A percentile compares a stretch with the other conserved stretches of the same genome.
These are phyloP conservation scores for Micractinium sp. DNA, from an alignment of 139 green algal species.

Conservation along the genomic window DNA sequence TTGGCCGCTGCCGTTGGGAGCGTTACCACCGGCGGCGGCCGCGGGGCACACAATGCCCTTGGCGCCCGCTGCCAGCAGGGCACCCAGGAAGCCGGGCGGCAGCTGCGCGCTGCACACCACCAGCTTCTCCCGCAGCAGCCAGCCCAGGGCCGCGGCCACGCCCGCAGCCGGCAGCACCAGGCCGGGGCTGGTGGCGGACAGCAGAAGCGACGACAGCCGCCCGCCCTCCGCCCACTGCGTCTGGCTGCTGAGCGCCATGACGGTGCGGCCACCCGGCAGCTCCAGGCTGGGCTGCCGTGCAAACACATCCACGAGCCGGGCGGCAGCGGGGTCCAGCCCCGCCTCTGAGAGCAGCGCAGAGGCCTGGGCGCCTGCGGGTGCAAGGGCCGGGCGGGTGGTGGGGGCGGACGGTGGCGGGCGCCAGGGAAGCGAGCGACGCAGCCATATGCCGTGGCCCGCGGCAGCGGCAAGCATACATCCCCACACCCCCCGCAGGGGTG, in stretches of 20 bases:
- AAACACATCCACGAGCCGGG: slow-evolving; percentile 33
- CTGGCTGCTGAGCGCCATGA: slow-evolving; percentile 41
- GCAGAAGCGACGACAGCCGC: slow-evolving; percentile 32
- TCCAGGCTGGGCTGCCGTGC: background rate
- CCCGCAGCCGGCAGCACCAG: slow-evolving; percentile 17
- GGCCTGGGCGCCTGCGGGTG: slow-evolving; percentile 34
- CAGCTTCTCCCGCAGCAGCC: slow-evolving; percentile 5
- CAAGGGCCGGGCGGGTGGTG: background rate
- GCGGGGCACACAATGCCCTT: background rate
- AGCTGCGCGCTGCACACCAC: slow-evolving; percentile 31
- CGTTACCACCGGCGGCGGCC: background rate
- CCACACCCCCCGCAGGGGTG: background rate
- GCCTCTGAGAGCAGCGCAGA: slow-evolving; percentile 11
- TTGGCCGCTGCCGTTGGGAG: background rate
- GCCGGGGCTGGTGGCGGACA: slow-evolving; percentile 29
- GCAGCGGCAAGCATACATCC: background rate
- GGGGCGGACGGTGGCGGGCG: background rate
- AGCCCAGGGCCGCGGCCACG: slow-evolving; percentile 12
- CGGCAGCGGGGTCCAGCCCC: background rate
- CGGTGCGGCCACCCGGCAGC: background rate
- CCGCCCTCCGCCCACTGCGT: slow-evolving; percentile 11
- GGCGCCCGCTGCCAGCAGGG: slow-evolving; percentile 2
- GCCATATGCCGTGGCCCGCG: background rate
- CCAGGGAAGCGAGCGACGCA: background rate
- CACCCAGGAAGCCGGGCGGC: background rate